Evolutionary conservation across 495 filamentous ascomycete genomes (phyloP).

Genomic region (Talaromyces thailandensis): DNA sequence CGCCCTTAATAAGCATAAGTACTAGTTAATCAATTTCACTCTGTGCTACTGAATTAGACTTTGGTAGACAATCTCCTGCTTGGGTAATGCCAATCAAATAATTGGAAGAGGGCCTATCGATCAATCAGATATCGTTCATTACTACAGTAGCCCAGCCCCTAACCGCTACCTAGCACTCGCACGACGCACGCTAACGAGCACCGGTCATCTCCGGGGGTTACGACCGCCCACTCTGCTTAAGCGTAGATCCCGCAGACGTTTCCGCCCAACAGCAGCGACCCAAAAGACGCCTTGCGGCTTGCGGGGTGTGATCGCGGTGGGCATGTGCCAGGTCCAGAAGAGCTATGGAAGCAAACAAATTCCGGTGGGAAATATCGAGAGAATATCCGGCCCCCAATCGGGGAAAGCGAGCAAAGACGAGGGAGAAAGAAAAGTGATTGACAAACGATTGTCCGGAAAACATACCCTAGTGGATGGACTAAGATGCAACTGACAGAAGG

Average conservation of each 20-base stretch:
- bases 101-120: not conserved
- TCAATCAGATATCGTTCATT: not conserved
- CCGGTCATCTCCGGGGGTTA: not conserved
- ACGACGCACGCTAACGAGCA: not conserved
- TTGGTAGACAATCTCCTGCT: not conserved
- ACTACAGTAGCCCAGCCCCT: not conserved
- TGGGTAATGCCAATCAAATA: not conserved
- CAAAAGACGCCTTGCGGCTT: conserved; percentile 1
- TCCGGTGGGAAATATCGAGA: not conserved
- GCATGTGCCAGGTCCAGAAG: not conserved
- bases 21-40: not conserved
- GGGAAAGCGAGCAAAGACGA: not conserved
- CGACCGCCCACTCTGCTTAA: not conserved
- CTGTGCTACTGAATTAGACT: not conserved
- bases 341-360: not conserved
- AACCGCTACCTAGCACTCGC: not conserved
- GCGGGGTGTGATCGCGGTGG: not conserved
- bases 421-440: not conserved
- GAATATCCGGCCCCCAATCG: not conserved
- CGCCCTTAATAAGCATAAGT: not conserved
- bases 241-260: not conserved
- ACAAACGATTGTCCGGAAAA: not conserved
- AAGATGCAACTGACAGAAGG: not conserved
- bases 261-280: not conserved
- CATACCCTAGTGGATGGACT: not conserved